phyloP scores from a whole-genome alignment of 2,329 filamentous ascomycete species.

The Colletotrichum agaves region DNA sequence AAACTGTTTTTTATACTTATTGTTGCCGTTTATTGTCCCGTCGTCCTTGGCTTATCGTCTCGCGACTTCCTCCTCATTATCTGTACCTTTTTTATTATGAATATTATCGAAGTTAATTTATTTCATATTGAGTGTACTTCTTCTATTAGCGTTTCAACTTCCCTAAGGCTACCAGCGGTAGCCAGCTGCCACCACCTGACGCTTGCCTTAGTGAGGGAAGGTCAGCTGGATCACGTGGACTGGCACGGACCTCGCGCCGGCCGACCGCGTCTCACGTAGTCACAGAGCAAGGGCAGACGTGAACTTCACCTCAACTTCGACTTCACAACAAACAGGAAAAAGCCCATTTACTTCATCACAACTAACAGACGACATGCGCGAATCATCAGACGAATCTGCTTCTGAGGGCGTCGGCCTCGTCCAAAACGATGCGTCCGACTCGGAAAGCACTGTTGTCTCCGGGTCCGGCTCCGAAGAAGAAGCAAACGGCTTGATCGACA shows the following conservation, averaged over 20 bases:
- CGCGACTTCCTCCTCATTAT: too few species aligned
- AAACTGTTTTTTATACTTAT: too few species aligned
- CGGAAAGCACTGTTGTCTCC: constrained; percentile 12
- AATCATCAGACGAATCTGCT: constrained; percentile 30
- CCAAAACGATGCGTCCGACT: constrained; percentile 31
- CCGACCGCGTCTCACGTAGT: neutral
- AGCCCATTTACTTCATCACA: neutral
- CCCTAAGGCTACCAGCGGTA: neutral
- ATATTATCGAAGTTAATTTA: too few species aligned
- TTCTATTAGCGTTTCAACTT: too few species aligned
- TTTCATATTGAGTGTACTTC: too few species aligned
- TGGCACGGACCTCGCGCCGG: constrained; percentile 3
- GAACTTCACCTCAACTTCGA: neutral
- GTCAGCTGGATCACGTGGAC: neutral
- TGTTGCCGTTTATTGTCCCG: too few species aligned
- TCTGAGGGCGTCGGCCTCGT: constrained; percentile 27
- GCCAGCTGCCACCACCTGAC: neutral
- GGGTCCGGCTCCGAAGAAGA: constrained; percentile 1
- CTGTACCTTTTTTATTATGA: too few species aligned
- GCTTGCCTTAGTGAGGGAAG: too few species aligned
- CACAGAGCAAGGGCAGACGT: neutral
- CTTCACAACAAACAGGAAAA: neutral
- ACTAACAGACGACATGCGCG: constrained; percentile 4
- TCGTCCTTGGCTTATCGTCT: too few species aligned
- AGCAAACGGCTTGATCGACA: constrained; percentile 26